Evolutionary conservation across 495 filamentous ascomycete species (phyloP).

Genomic region (Xylaria castorea): DNA sequence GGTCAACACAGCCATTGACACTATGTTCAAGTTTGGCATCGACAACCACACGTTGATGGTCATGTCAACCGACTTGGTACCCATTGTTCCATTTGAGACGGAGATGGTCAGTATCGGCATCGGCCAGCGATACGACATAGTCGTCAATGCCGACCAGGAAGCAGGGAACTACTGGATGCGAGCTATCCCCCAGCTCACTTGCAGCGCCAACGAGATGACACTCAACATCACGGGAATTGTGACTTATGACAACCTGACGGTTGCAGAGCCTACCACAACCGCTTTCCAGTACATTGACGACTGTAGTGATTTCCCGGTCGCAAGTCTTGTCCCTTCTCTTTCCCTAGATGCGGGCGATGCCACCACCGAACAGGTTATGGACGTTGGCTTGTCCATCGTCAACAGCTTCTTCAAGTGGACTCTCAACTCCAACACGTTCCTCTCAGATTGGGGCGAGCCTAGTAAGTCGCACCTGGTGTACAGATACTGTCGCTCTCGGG

Average conservation of each 20-base stretch:
- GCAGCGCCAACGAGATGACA: slow-evolving; percentile 48
- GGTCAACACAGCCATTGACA: slow-evolving; percentile 62
- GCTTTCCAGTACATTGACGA: slow-evolving; percentile 39
- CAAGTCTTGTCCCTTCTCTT: slow-evolving; percentile 52
- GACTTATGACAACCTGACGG: slow-evolving; percentile 51
- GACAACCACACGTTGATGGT: slow-evolving; percentile 59
- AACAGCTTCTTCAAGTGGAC: slow-evolving; percentile 51
- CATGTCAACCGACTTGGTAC: slow-evolving; percentile 55
- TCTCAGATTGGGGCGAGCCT: slow-evolving; percentile 51
- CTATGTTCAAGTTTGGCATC: slow-evolving; percentile 55
- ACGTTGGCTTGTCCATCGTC: slow-evolving; percentile 36
- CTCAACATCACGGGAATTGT: slow-evolving; percentile 65
- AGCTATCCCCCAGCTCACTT: slow-evolving; percentile 60
- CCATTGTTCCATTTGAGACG: slow-evolving; percentile 54
- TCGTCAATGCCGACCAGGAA: slow-evolving; percentile 63
- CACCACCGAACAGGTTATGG: slow-evolving; percentile 33
- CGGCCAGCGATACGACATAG: slow-evolving; percentile 71
- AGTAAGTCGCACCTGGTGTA: slow-evolving; percentile 23
- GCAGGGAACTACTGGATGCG: slow-evolving; percentile 67
- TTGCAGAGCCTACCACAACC: slow-evolving; percentile 44
- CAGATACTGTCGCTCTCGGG: neutral
- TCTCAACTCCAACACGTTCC: slow-evolving; percentile 49
- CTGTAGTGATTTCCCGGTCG: slow-evolving; percentile 49
- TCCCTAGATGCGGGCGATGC: slow-evolving; percentile 43
- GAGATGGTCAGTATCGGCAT: slow-evolving; percentile 62